Evolutionary conservation across 495 filamentous ascomycete species (phyloP).

Genomic region (Hypomontagnella submonticulosa): DNA sequence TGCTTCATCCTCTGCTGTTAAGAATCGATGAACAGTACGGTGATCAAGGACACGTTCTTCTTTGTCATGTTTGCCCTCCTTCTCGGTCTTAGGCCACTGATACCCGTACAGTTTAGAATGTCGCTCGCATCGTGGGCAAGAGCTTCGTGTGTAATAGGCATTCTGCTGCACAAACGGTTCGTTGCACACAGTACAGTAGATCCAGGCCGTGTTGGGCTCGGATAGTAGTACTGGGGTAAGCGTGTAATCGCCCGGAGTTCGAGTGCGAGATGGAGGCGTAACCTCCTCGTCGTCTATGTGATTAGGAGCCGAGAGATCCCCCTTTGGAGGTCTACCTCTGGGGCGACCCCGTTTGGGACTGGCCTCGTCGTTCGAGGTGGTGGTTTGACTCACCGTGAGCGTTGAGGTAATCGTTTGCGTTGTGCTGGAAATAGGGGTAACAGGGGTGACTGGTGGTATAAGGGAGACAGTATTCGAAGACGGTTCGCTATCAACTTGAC

Average conservation of each 20-base stretch:
- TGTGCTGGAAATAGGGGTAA: not conserved
- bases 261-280: constrained; percentile 50
- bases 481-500: constrained; percentile 20
- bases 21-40: constrained; percentile 74
- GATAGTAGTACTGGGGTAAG: constrained; percentile 77
- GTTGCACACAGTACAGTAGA: constrained; percentile 85
- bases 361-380: not conserved
- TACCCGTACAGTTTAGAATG: constrained; percentile 96
- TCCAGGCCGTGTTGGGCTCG: constrained; percentile 81
- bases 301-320: constrained; percentile 6
- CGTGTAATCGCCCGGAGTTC: constrained; percentile 80
- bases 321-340: constrained; percentile 29
- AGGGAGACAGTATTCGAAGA: constrained; percentile 5
- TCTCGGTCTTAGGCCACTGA: constrained; percentile 94
- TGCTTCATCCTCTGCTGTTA: constrained; percentile 72
- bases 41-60: constrained; percentile 83
- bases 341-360: constrained; percentile 36
- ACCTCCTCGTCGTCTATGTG: constrained; percentile 13
- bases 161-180: constrained; percentile 85
- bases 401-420: constrained; percentile 6
- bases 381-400: not conserved
- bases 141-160: constrained; percentile 82
- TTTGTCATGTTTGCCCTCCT: constrained; percentile 73
- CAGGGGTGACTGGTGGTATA: constrained; percentile 2
- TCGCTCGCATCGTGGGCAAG: constrained; percentile 91